Conservation (phyloP, 2,329 filamentous ascomycete genomes). For the Talaromyces sp. region DNA sequence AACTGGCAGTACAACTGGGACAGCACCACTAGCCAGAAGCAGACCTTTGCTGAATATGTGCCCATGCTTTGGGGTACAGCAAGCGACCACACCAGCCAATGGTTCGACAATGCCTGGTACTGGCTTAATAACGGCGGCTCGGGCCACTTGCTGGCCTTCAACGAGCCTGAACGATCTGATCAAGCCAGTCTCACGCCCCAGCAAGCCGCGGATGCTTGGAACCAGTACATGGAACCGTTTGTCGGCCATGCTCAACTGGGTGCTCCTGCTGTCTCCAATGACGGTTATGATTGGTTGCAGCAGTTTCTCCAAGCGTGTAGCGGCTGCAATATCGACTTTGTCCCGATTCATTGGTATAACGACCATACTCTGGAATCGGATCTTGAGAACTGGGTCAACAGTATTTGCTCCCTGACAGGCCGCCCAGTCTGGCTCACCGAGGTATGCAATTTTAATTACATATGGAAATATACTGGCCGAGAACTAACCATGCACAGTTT, state of each 20-base stretch:
- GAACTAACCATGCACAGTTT: constrained; percentile 24
- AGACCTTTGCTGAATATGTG: constrained; percentile 35
- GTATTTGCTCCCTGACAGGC: constrained; percentile 27
- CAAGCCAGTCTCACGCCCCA: constrained; percentile 35
- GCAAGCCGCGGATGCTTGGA: constrained; percentile 32
- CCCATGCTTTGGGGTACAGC: constrained; percentile 43
- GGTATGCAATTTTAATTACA: neutral
- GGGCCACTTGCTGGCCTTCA: constrained; percentile 40
- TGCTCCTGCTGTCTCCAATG: constrained; percentile 39
- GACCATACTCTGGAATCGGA: constrained; percentile 16
- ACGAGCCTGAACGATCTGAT: constrained; percentile 39
- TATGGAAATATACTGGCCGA: neutral
- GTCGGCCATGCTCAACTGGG: constrained; percentile 34
- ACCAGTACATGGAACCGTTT: constrained; percentile 33
- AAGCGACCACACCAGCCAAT: constrained; percentile 24
- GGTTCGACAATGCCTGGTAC: constrained; percentile 29
- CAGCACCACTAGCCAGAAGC: constrained; percentile 23
- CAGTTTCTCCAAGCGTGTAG: constrained; percentile 34
- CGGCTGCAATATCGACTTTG: constrained; percentile 35
- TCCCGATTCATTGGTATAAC: constrained; percentile 44
- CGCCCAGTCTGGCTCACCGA: constrained; percentile 42
- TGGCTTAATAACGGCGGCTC: constrained; percentile 27
- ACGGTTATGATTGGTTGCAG: constrained; percentile 38
- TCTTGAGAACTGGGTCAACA: constrained; percentile 20
- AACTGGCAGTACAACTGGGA: constrained; percentile 46